Evolutionary conservation across 768 basidiomycete genomes (phyloP).

Genomic region (Agrocybe chaxingu): DNA sequence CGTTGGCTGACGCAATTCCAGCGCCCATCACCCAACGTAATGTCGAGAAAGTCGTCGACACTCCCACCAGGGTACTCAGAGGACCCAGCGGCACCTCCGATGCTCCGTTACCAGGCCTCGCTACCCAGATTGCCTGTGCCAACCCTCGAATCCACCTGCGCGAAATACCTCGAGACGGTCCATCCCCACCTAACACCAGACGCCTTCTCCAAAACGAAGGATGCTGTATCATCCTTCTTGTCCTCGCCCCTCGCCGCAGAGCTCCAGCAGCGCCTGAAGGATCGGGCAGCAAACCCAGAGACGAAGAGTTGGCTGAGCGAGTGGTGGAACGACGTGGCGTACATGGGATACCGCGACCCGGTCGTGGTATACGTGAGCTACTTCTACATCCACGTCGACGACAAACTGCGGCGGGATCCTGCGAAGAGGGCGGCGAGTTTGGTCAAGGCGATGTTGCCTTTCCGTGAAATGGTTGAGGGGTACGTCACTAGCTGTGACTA

Average conservation of each 20-base stretch:
- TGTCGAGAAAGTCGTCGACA: conserved; percentile 21
- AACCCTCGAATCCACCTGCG: conserved; percentile 71
- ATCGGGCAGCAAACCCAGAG: conserved; percentile 60
- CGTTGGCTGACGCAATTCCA: background rate
- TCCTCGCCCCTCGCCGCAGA: conserved; percentile 62
- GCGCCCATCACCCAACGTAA: conserved; percentile 17
- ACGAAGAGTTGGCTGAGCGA: conserved; percentile 86
- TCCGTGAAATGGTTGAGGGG: conserved; percentile 82
- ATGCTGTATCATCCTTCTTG: conserved; percentile 65
- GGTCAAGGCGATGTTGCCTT: conserved; percentile 81
- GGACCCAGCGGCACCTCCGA: conserved; percentile 58
- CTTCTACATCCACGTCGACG: conserved; percentile 86
- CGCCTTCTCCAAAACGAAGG: conserved; percentile 57
- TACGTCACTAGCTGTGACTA: conserved; percentile 29
- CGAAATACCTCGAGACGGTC: conserved; percentile 87
- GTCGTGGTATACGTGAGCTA: conserved; percentile 94
- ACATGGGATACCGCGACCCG: conserved; percentile 85
- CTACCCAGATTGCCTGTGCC: conserved; percentile 84
- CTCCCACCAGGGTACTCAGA: conserved; percentile 32
- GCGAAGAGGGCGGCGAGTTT: conserved; percentile 78
- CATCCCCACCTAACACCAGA: conserved; percentile 69
- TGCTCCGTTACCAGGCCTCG: conserved; percentile 73
- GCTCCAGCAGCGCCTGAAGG: conserved; percentile 76
- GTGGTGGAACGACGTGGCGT: conserved; percentile 97
- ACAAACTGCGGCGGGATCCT: conserved; percentile 49